Evolutionary conservation across 2,329 filamentous ascomycete genomes (phyloP), one percentile per base, ranked within the genome.

Genomic region (Verticillium zaregamsianum): DNA sequence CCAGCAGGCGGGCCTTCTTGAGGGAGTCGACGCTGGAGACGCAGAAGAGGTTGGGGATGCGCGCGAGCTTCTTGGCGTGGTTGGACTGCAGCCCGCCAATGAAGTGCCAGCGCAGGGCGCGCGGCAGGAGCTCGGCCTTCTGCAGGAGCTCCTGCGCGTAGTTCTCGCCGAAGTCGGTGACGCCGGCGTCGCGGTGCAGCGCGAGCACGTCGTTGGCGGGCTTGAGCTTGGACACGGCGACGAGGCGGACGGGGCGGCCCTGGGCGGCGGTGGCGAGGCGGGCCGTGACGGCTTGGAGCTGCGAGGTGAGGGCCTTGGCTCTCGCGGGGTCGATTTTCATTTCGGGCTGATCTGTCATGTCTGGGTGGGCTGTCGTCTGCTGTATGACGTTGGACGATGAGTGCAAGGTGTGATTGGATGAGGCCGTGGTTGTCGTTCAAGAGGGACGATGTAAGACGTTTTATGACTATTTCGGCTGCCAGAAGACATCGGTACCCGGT

Each of bases 181-280:
- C 91, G 1, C 78, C 75, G 0, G 81, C 76, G 28, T 60, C 57
- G 68, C 85, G 81, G 77, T 96, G 90, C 1, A 99, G 85, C 33
- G 93, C 90, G 61, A 96, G 82, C 69, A 99, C 90, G 74, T 99
- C 95, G 70, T 91, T 91, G 63, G 89, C 92, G 15, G 95, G 94
- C 78, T 99, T 98, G 67, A 97, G 83, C 77, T 99, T 99, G 49
- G 93, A 97, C 58, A 99, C 95, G 32, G 95, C 94, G 52, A 99
- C 93, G 45, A 99, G 84, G 56, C 95, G 89, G 65, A 94, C 85
- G 88, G 92, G 79, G 64, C 83, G 79, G 61, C 82, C 82, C 23
- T 78, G 77, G 23, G 83, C 80, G 55, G 81, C 82, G 45, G 82
- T 76, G 35, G 79, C 72, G 63, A 92, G 78, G 54, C 86, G 84